phyloP scores from a whole-genome alignment of 1,284 basidiomycete genomes.

The Peniophora sp. region DNA sequence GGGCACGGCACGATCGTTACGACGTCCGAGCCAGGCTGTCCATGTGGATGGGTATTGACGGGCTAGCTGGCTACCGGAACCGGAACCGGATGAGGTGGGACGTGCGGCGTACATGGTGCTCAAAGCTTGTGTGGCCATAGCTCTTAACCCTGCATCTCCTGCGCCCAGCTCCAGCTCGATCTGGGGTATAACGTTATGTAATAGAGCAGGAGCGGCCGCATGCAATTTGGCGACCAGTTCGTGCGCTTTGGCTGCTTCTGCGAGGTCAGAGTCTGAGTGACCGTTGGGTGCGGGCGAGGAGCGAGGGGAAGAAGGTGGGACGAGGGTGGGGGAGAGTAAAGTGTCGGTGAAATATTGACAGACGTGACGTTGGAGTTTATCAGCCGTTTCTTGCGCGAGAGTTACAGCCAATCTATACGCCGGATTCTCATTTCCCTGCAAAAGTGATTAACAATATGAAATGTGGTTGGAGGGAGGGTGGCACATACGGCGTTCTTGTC shows the following conservation, averaged over 20 bases:
- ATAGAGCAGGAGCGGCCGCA: constrained; percentile 70
- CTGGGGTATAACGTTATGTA: constrained; percentile 88
- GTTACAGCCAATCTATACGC: constrained; percentile 82
- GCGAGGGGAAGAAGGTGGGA: neutral
- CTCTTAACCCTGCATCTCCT: constrained; percentile 66
- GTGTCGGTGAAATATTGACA: constrained; percentile 89
- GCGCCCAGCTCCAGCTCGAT: constrained; percentile 87
- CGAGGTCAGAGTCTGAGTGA: constrained; percentile 45
- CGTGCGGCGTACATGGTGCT: constrained; percentile 83
- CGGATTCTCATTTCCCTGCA: constrained; percentile 65
- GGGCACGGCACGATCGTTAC: constrained; percentile 66
- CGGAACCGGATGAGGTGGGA: constrained; percentile 13
- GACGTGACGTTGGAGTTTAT: constrained; percentile 86
- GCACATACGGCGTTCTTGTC: constrained; percentile 62
- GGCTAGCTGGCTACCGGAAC: constrained; percentile 65
- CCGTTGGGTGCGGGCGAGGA: constrained; percentile 8
- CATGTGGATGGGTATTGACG: constrained; percentile 81
- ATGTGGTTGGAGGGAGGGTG: neutral
- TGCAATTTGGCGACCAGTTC: constrained; percentile 82
- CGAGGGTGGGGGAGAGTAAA: constrained; percentile 52
- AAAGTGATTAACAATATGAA: constrained; percentile 1
- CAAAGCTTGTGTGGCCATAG: constrained; percentile 76
- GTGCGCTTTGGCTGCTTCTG: constrained; percentile 71
- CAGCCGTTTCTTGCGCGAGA: constrained; percentile 78
- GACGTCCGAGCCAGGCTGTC: constrained; percentile 77